Evolutionary conservation across 495 filamentous ascomycete genomes (phyloP).

Genomic region (Penicillium odoratum): DNA sequence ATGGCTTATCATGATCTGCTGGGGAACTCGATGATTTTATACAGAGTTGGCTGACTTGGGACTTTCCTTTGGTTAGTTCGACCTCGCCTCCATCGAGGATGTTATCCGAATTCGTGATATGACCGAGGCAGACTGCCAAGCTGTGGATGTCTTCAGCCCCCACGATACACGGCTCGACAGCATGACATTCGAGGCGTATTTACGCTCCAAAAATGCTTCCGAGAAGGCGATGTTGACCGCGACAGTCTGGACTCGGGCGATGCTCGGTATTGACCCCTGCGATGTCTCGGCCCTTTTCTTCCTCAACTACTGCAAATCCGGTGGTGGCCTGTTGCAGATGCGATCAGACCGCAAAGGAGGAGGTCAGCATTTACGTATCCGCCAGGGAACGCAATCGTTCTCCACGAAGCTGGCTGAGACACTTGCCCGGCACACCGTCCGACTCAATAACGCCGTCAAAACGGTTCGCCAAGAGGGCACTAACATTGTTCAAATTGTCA

Average conservation of each 20-base stretch:
- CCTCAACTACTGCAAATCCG: constrained; percentile 47
- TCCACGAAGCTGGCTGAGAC: constrained; percentile 25
- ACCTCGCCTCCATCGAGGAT: constrained; percentile 3
- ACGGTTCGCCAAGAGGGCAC: constrained; percentile 13
- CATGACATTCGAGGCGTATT: constrained; percentile 33
- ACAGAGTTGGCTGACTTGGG: neutral
- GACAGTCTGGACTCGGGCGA: constrained; percentile 18
- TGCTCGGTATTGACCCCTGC: constrained; percentile 42
- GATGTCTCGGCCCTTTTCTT: constrained; percentile 47
- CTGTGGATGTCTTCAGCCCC: constrained; percentile 15
- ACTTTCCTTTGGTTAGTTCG: constrained; percentile 2
- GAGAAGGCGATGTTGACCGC: neutral
- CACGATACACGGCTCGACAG: constrained; percentile 26
- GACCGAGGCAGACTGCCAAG: constrained; percentile 28
- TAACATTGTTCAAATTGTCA: neutral
- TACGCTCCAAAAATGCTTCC: neutral
- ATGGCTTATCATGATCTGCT: neutral
- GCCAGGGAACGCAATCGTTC: constrained; percentile 26
- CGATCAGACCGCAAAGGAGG: constrained; percentile 45
- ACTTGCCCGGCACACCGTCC: constrained; percentile 5
- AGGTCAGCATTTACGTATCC: constrained; percentile 42
- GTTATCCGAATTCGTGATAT: constrained; percentile 19
- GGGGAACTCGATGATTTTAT: neutral
- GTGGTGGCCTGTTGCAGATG: constrained; percentile 40
- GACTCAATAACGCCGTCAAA: constrained; percentile 13